Evolutionary conservation across 1,284 basidiomycete species (phyloP).

Genomic region (Apiotrichum mycotoxinovorans): DNA sequence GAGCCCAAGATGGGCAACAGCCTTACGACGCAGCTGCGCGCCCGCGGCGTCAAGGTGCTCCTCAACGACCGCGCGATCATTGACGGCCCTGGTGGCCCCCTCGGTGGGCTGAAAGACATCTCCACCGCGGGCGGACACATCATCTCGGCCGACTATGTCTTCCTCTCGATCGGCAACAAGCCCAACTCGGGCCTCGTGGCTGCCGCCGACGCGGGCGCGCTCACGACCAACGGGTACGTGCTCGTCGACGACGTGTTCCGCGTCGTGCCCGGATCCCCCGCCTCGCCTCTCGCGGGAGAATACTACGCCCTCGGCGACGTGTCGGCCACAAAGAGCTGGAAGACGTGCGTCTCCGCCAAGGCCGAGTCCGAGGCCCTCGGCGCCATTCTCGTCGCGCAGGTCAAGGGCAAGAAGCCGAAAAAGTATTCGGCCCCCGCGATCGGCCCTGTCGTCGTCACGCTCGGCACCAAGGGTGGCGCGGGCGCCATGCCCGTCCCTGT

Average conservation of each 20-base stretch:
- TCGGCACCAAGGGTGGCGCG: slow-evolving; percentile 29
- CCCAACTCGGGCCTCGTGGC: slow-evolving; percentile 47
- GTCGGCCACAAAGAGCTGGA: slow-evolving; percentile 33
- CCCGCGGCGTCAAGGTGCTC: slow-evolving; percentile 42
- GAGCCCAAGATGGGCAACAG: slow-evolving; percentile 31
- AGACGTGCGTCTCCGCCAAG: slow-evolving; percentile 30
- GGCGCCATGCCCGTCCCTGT: slow-evolving; percentile 29
- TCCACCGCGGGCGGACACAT: slow-evolving; percentile 34
- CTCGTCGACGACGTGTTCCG: slow-evolving; percentile 43
- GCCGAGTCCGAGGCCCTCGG: slow-evolving; percentile 17
- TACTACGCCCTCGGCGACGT: slow-evolving; percentile 49
- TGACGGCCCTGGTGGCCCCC: slow-evolving; percentile 11
- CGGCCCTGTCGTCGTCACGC: slow-evolving; percentile 30
- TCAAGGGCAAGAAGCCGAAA: slow-evolving; percentile 29
- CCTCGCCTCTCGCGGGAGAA: slow-evolving; percentile 25
- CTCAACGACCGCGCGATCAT: slow-evolving; percentile 39
- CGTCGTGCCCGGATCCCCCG: slow-evolving; percentile 21
- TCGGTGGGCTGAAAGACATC: slow-evolving; percentile 33
- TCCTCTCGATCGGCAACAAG: slow-evolving; percentile 49
- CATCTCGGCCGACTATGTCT: slow-evolving; percentile 51
- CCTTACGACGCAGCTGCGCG: slow-evolving; percentile 37
- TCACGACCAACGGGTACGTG: slow-evolving; percentile 35
- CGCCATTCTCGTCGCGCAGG: slow-evolving; percentile 31
- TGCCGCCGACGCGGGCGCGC: slow-evolving; percentile 35
- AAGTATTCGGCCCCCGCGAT: slow-evolving; percentile 28